These are phyloP conservation scores for Angophora floribunda DNA, from an alignment of 345 rosid species.

Conservation along the genomic window DNA sequence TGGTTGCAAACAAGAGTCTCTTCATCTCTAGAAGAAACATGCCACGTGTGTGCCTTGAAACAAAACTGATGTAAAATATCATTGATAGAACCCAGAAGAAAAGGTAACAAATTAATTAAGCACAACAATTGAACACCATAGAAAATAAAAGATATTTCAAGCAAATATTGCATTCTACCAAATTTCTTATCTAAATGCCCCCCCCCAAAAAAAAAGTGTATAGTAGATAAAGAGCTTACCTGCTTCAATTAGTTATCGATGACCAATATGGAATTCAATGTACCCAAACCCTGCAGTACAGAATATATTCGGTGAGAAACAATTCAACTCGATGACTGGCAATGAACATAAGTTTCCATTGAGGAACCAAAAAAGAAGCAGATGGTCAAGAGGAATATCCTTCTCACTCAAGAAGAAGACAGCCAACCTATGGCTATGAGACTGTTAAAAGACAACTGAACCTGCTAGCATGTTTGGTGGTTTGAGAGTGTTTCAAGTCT, in stretches of 20 bases:
- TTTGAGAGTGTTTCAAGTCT: not conserved
- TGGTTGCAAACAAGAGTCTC: not conserved
- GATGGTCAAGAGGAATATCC: not conserved
- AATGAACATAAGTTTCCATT: not conserved
- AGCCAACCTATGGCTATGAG: not conserved
- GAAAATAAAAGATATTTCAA: not conserved
- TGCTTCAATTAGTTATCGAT: slow-evolving; percentile 42
- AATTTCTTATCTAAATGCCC: not conserved
- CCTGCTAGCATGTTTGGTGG: not conserved
- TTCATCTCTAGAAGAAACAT: not conserved
- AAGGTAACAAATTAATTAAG: not conserved
- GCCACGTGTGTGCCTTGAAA: not conserved
- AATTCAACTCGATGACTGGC: no score
- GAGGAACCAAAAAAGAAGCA: not conserved
- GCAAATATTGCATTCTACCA: not conserved
- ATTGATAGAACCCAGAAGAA: not conserved
- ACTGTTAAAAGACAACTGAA: not conserved
- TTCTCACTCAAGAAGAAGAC: not conserved
- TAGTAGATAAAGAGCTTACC: slow-evolving; percentile 18
- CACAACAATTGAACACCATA: not conserved
- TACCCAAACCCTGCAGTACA: slow-evolving; percentile 45
- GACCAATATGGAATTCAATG: slow-evolving; percentile 34
- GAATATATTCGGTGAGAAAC: not conserved
- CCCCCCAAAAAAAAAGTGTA: not conserved
- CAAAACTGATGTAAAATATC: not conserved